These are phyloP conservation scores for Cryptococcus sp. DNA, from an alignment of 1,284 basidiomycete genomes.

Conservation along the genomic window DNA sequence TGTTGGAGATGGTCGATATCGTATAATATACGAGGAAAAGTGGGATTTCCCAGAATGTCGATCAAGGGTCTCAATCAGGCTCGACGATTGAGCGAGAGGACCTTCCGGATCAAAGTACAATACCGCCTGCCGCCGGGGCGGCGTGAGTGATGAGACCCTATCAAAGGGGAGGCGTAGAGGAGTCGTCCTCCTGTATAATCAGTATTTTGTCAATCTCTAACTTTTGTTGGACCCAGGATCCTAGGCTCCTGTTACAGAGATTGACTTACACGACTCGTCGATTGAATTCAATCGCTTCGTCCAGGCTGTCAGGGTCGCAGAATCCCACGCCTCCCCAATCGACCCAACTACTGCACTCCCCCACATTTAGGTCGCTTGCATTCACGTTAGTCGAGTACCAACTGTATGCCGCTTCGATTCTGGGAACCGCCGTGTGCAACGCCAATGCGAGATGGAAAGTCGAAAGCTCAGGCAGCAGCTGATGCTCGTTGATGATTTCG, in stretches of 20 bases:
- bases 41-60: constrained; percentile 50
- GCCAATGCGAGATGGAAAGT: constrained; percentile 50
- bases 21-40: constrained; percentile 67
- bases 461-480: constrained; percentile 31
- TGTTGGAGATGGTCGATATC: constrained; percentile 53
- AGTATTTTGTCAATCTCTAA: too few relatives aligned
- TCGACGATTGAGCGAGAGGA: constrained; percentile 58
- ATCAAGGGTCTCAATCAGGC: constrained; percentile 63
- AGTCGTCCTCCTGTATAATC: too few relatives aligned
- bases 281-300: constrained; percentile 4
- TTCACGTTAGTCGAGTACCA: constrained; percentile 51
- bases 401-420: constrained; percentile 40
- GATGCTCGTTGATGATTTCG: constrained; percentile 23
- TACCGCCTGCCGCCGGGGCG: constrained; percentile 57
- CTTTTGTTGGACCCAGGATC: too few relatives aligned
- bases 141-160: constrained; percentile 48
- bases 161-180: constrained; percentile 33
- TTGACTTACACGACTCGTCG: too few relatives aligned
- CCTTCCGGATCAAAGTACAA: constrained; percentile 56
- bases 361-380: constrained; percentile 54
- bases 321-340: constrained; percentile 77
- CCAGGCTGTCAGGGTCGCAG: constrained; percentile 65
- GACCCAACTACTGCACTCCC: constrained; percentile 72
- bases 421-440: constrained; percentile 38
- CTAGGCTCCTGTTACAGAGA: background rate